Evolutionary conservation across 495 filamentous ascomycete genomes (phyloP).

Genomic region (Margaritispora aquatica): DNA sequence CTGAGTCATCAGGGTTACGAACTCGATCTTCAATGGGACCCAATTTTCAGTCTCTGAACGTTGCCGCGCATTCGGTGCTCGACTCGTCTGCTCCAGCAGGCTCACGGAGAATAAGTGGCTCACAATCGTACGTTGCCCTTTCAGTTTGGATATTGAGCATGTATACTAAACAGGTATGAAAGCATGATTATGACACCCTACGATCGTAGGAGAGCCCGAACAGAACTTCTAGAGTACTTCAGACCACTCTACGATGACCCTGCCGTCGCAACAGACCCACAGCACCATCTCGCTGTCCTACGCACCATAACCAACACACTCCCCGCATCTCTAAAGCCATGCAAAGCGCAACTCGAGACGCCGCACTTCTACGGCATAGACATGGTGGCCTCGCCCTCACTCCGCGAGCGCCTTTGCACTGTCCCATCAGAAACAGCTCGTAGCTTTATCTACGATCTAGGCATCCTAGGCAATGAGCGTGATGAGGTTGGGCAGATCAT

Average conservation of each 20-base stretch:
- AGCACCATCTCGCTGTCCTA: conserved; percentile 26
- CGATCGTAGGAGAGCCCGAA: conserved; percentile 23
- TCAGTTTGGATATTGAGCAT: no score
- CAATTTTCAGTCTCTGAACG: conserved; percentile 25
- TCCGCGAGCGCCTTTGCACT: conserved; percentile 28
- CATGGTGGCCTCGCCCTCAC: conserved; percentile 29
- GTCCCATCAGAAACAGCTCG: conserved; percentile 22
- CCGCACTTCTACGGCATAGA: conserved; percentile 37
- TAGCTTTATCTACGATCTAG: conserved; percentile 26
- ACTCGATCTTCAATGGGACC: conserved; percentile 26
- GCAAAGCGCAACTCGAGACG: conserved; percentile 30
- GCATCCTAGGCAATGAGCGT: conserved; percentile 20
- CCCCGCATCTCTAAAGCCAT: conserved; percentile 27
- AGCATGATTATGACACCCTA: conserved; percentile 22
- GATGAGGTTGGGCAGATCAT: conserved; percentile 28
- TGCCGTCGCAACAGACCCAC: conserved; percentile 13
- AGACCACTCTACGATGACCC: conserved; percentile 16
- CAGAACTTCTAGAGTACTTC: conserved; percentile 21
- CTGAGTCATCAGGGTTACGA: conserved; percentile 28
- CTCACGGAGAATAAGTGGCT: conserved; percentile 3
- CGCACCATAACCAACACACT: conserved; percentile 21
- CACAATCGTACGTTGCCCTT: conserved; percentile 3
- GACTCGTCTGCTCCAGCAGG: background rate
- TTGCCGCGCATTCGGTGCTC: conserved; percentile 15
- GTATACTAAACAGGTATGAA: conserved; percentile 3